Conservation (phyloP, 2,329 filamentous ascomycete species). For the Leptoxyphium fumago region DNA sequence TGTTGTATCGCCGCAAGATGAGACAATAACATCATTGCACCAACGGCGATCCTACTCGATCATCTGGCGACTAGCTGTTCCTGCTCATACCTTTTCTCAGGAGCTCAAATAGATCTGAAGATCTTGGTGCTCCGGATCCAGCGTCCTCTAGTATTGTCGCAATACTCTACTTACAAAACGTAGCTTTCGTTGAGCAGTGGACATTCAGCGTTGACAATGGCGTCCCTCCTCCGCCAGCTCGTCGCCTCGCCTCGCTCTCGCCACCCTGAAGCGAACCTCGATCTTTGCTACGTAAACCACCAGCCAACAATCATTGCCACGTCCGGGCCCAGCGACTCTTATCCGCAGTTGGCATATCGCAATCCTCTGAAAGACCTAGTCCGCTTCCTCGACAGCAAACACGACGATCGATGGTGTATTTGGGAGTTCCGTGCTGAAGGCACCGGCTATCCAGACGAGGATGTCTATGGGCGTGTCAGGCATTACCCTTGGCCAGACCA, state of each 20-base stretch:
- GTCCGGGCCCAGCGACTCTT: constrained; percentile 78
- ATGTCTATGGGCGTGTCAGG: constrained; percentile 70
- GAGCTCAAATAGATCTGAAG: neutral
- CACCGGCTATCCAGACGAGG: constrained; percentile 82
- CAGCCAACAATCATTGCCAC: constrained; percentile 49
- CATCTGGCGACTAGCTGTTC: constrained; percentile 86
- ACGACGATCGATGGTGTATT: constrained; percentile 76
- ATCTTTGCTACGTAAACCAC: constrained; percentile 90
- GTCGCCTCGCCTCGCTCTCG: constrained; percentile 74
- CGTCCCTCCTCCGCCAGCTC: constrained; percentile 73
- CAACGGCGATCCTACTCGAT: constrained; percentile 83
- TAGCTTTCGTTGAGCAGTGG: too few relatives aligned
- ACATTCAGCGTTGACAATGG: constrained; percentile 22
- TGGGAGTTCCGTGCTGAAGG: constrained; percentile 98
- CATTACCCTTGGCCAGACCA: constrained; percentile 97
- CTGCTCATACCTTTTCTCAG: constrained; percentile 45
- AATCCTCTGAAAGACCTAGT: constrained; percentile 83
- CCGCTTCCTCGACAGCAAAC: constrained; percentile 72
- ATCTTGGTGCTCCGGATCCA: neutral
- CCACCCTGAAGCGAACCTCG: constrained; percentile 76
- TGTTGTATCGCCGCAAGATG: too few relatives aligned
- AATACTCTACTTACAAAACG: neutral
- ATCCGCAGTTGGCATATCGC: constrained; percentile 82
- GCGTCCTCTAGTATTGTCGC: neutral
- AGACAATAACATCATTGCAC: constrained; percentile 38